A percentile compares a stretch with the other conserved stretches of the same genome.
phyloP scores from a whole-genome alignment of 768 basidiomycete species.

The Lepiota brunneoincarnata region DNA sequence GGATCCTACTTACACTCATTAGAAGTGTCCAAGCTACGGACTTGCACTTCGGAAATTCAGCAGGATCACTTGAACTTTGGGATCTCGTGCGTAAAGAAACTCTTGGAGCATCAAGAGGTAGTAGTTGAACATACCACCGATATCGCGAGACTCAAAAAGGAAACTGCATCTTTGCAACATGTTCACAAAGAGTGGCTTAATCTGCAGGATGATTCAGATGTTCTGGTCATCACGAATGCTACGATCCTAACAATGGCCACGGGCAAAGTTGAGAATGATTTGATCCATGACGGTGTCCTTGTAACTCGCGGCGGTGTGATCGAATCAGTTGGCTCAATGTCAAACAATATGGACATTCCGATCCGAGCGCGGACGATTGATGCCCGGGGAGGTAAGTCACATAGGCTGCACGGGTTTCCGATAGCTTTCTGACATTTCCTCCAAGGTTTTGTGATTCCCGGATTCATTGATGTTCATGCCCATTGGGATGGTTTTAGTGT shows the following conservation, averaged over 20 bases:
- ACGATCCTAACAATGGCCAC: conserved; percentile 70
- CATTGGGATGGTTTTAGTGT: conserved; percentile 61
- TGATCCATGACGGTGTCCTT: conserved; percentile 51
- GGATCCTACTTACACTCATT: conserved; percentile 65
- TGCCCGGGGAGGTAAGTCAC: conserved; percentile 55
- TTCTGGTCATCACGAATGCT: conserved; percentile 63
- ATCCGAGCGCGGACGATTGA: conserved; percentile 42
- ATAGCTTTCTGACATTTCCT: background rate
- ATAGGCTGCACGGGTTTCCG: background rate
- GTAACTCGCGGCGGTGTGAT: conserved; percentile 59
- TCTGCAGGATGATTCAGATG: conserved; percentile 31
- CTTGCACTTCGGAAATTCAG: conserved; percentile 47
- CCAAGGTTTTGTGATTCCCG: conserved; percentile 63
- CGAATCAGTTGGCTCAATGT: conserved; percentile 38
- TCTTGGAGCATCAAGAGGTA: conserved; percentile 59
- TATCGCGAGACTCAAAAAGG: conserved; percentile 52
- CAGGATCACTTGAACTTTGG: conserved; percentile 56
- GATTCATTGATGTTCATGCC: conserved; percentile 76
- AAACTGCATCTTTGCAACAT: conserved; percentile 30
- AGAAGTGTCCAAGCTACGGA: conserved; percentile 47
- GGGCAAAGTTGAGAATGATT: conserved; percentile 43
- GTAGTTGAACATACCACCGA: conserved; percentile 61
- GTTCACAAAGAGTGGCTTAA: conserved; percentile 18
- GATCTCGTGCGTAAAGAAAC: conserved; percentile 53
- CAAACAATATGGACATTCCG: conserved; percentile 29